Evolutionary conservation across 768 basidiomycete species (phyloP).

Genomic region (Glaciozyma antarctica): DNA sequence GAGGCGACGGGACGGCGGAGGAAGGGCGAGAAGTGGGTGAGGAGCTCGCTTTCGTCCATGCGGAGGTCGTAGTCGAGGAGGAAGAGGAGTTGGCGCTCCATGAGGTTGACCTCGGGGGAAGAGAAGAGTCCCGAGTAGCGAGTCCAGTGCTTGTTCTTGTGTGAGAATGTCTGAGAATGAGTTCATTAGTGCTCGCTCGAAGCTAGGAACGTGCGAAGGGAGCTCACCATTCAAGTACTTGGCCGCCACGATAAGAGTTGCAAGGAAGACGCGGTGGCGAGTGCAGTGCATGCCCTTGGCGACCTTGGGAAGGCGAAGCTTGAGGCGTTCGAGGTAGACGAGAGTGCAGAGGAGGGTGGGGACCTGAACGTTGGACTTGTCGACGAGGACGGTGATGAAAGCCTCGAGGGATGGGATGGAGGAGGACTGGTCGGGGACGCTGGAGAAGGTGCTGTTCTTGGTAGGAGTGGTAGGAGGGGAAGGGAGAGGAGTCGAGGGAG

Average conservation of each 20-base stretch:
- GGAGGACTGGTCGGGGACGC: conserved; percentile 13
- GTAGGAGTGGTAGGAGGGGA: conserved; percentile 62
- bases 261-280: conserved; percentile 89
- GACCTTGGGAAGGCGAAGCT: conserved; percentile 65
- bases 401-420: conserved; percentile 62
- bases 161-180: conserved; percentile 44
- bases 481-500: conserved; percentile 44
- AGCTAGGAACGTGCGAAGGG: background rate
- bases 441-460: conserved; percentile 41
- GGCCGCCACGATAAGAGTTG: conserved; percentile 86
- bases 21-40: conserved; percentile 53
- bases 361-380: conserved; percentile 77
- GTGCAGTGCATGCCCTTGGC: conserved; percentile 86
- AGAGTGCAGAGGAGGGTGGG: conserved; percentile 83
- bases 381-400: conserved; percentile 74
- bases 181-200: background rate
- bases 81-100: conserved; percentile 92
- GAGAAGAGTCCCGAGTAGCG: conserved; percentile 64
- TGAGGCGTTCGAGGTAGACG: conserved; percentile 82
- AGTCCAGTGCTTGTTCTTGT: conserved; percentile 92
- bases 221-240: conserved; percentile 74
- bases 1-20: conserved; percentile 33
- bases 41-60: conserved; percentile 72
- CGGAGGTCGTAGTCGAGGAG: conserved; percentile 88
- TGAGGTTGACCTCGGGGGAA: conserved; percentile 62